Conservation (phyloP, 257 asterid species). For the Salvia miltiorrhiza region DNA sequence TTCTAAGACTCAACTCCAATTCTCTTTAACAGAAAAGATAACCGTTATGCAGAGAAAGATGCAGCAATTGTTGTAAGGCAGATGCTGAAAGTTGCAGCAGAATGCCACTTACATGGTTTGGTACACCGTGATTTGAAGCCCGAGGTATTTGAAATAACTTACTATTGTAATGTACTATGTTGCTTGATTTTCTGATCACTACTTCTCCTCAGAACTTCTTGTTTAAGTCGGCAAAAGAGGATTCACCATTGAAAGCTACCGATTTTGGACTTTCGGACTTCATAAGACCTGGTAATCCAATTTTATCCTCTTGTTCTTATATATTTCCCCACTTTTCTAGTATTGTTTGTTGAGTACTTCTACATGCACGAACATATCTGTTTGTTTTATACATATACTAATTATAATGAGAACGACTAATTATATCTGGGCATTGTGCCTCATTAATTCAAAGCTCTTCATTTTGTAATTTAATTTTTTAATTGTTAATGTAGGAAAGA, state of each 20-base stretch:
- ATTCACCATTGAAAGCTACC: slow-evolving; percentile 83
- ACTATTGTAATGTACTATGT: slow-evolving; percentile 4
- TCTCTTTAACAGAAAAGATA: slow-evolving; percentile 71
- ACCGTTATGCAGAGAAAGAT: slow-evolving; percentile 93
- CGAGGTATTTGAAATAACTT: slow-evolving; percentile 50
- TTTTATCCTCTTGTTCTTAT: background rate
- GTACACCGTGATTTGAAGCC: slow-evolving; percentile 99
- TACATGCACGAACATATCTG: background rate
- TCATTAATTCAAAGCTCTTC: background rate
- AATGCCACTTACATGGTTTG: slow-evolving; percentile 95
- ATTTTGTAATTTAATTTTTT: background rate
- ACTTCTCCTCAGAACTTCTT: slow-evolving; percentile 64
- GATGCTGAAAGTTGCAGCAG: slow-evolving; percentile 98
- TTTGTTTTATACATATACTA: background rate
- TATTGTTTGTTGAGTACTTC: background rate
- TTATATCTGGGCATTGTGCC: background rate
- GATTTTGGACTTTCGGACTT: slow-evolving; percentile 98
- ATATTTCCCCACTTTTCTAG: too few species aligned
- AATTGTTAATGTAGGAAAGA: slow-evolving; percentile 46
- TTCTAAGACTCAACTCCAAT: slow-evolving; percentile 27
- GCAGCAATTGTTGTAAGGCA: slow-evolving; percentile 92
- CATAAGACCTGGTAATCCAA: slow-evolving; percentile 79
- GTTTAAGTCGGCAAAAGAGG: slow-evolving; percentile 77
- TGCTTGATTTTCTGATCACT: slow-evolving; percentile 20
- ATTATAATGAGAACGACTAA: background rate